Percentiles rank a stretch among this genome's conserved stretches.
phyloP scores from a whole-genome alignment of 129 eudicot genomes.

The Kitagawia praeruptora region DNA sequence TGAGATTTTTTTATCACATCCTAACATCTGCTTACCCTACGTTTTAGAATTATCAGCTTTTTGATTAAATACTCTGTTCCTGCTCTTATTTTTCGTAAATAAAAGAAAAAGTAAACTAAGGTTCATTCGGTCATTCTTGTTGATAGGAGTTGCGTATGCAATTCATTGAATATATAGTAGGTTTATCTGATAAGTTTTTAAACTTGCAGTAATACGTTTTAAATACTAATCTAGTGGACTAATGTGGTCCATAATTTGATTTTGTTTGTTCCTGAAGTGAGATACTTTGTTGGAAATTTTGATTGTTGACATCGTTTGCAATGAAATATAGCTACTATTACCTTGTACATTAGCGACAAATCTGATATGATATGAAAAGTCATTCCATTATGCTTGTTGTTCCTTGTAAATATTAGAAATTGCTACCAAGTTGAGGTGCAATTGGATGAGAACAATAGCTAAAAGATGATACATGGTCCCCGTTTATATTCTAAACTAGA shows the following conservation, averaged over 20 bases:
- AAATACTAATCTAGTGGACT: not conserved
- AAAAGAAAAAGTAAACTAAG: not conserved
- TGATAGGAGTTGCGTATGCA: not conserved
- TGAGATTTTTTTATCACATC: not conserved
- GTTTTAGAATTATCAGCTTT: not conserved
- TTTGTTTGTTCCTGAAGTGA: not conserved
- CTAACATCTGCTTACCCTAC: not conserved
- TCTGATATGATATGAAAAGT: too few relatives aligned
- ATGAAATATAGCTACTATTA: too few relatives aligned
- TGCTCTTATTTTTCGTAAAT: not conserved
- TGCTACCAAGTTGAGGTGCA: not conserved
- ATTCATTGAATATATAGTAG: not conserved
- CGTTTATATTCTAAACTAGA: not conserved
- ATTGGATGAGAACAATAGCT: not conserved
- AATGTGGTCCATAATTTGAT: not conserved
- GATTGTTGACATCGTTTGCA: not conserved
- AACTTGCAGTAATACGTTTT: not conserved
- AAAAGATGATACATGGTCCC: not conserved
- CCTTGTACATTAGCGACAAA: not conserved
- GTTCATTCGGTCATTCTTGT: not conserved
- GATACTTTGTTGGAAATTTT: not conserved
- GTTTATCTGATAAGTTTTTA: not conserved
- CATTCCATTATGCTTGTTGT: too few relatives aligned
- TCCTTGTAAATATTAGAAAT: not conserved
- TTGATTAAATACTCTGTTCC: not conserved